Evolutionary conservation across 495 filamentous ascomycete genomes (phyloP).

Genomic region (Immersiella caudata): DNA sequence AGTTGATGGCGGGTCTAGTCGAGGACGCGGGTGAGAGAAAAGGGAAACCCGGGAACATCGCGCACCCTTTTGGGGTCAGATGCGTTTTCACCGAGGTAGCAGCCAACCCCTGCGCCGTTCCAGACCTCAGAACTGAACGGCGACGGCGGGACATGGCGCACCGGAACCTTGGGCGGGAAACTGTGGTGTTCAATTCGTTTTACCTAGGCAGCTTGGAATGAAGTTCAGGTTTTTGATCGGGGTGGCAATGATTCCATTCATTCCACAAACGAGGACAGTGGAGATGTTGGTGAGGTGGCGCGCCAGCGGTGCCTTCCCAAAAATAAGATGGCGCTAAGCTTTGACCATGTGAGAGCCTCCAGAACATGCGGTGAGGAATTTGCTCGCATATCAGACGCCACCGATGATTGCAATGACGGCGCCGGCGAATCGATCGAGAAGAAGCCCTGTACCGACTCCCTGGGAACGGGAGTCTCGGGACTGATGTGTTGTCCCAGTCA

Average conservation of each 20-base stretch:
- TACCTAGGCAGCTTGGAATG: no score
- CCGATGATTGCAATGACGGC: not conserved
- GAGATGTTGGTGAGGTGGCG: no score
- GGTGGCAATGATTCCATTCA: no score
- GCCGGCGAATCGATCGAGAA: not conserved
- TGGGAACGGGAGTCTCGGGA: not conserved
- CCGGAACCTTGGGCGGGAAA: not conserved
- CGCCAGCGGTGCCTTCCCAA: no score
- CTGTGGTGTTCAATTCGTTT: no score
- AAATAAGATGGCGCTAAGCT: no score
- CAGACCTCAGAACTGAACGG: not conserved
- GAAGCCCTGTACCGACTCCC: not conserved
- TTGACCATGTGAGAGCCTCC: not conserved
- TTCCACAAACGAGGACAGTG: no score
- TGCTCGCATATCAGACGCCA: not conserved
- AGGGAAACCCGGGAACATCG: not conserved
- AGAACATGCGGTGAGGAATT: not conserved
- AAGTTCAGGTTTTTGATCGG: no score
- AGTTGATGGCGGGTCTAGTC: not conserved
- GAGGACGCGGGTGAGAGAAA: not conserved
- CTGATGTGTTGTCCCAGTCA: constrained; percentile 15
- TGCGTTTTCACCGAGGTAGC: no score
- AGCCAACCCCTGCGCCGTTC: not conserved
- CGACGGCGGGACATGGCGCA: not conserved
- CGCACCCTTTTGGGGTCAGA: no score